Percentiles rank a stretch among this genome's conserved stretches.
Evolutionary conservation across 1,139 yeast genomes (phyloP).

Genomic region (Hansenula lynferdii): DNA sequence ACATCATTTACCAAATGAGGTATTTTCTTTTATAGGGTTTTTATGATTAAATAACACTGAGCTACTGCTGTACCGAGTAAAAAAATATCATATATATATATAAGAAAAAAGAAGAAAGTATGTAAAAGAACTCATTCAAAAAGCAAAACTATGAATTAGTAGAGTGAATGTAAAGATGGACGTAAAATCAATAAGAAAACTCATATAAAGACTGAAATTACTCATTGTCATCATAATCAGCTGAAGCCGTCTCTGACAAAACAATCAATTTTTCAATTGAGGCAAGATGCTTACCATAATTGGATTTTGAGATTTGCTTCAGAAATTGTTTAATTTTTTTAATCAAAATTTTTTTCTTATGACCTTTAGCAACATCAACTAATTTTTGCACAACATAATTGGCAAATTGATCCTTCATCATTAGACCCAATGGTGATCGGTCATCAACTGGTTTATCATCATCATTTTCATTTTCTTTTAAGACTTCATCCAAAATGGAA

Average conservation of each 20-base stretch:
- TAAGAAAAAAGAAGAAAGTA: neutral
- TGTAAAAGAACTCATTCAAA: neutral
- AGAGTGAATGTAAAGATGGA: neutral
- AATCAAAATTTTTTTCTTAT: slow-evolving; percentile 58
- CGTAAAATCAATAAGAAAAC: neutral
- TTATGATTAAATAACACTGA: too few relatives aligned
- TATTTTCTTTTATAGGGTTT: too few relatives aligned
- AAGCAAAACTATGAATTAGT: too few relatives aligned
- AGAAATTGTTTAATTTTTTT: slow-evolving; percentile 29
- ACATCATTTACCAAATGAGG: slow-evolving; percentile 39
- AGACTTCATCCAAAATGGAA: slow-evolving; percentile 42
- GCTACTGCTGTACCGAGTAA: too few relatives aligned
- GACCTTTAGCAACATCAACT: slow-evolving; percentile 73
- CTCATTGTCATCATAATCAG: slow-evolving; percentile 16
- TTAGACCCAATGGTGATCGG: slow-evolving; percentile 62
- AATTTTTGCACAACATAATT: slow-evolving; percentile 94
- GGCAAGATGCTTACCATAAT: slow-evolving; percentile 78
- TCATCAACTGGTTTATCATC: slow-evolving; percentile 42
- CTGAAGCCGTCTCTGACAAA: slow-evolving; percentile 22
- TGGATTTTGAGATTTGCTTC: slow-evolving; percentile 51
- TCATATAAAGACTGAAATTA: neutral
- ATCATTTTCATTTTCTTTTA: slow-evolving; percentile 27
- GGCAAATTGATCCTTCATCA: slow-evolving; percentile 98
- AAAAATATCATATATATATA: too few relatives aligned
- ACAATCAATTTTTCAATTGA: slow-evolving; percentile 70